These are phyloP conservation scores for Aureobasidium leucospermi DNA, from an alignment of 2,329 filamentous ascomycete genomes.

Conservation along the genomic window DNA sequence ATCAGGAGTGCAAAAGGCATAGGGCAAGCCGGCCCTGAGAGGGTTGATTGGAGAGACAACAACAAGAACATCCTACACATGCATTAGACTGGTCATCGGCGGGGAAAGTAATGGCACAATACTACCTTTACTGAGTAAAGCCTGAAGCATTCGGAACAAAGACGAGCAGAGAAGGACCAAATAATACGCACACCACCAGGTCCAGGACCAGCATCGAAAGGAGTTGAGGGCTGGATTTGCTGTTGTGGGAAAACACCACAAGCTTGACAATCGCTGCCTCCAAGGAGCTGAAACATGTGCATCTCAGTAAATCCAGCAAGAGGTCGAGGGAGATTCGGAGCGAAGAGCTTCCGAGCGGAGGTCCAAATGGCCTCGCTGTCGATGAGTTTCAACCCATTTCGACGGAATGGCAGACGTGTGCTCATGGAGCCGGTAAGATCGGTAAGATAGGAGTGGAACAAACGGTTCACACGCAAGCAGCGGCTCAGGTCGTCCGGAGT, in stretches of 20 bases:
- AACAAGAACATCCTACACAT: constrained; percentile 60
- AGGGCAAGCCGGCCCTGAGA: constrained; percentile 62
- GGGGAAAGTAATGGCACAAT: constrained; percentile 8
- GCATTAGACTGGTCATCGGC: constrained; percentile 18
- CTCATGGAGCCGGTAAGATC: constrained; percentile 14
- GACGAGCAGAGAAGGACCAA: constrained; percentile 63
- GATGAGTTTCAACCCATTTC: constrained; percentile 26
- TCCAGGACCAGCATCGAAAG: constrained; percentile 57
- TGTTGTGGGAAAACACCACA: constrained; percentile 44
- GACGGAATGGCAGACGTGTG: background rate
- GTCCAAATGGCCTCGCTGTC: constrained; percentile 65
- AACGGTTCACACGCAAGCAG: constrained; percentile 25
- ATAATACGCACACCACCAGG: constrained; percentile 53
- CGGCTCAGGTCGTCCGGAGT: constrained; percentile 27
- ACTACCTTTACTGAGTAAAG: constrained; percentile 57
- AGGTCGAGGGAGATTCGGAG: constrained; percentile 62
- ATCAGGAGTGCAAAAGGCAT: constrained; percentile 56
- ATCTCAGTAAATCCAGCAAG: constrained; percentile 59
- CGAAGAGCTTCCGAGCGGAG: constrained; percentile 57
- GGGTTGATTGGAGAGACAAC: constrained; percentile 55
- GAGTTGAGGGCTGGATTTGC: constrained; percentile 23
- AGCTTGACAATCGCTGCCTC: constrained; percentile 58
- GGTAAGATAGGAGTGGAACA: constrained; percentile 25
- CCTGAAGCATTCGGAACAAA: constrained; percentile 60
- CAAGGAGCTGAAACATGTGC: constrained; percentile 68